phyloP scores from a whole-genome alignment of 345 rosid species.

The Aethionema arabicum region DNA sequence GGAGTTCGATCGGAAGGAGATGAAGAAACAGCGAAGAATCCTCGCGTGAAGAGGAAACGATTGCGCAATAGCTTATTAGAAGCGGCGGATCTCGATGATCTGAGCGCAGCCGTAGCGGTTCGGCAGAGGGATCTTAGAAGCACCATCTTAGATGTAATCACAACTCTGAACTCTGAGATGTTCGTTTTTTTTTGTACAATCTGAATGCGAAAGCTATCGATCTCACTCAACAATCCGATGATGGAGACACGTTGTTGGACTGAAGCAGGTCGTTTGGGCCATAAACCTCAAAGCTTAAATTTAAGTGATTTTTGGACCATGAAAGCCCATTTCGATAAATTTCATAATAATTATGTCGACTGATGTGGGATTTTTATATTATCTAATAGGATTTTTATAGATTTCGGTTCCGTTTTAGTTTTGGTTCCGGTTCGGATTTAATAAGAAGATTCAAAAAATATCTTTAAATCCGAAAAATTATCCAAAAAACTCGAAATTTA shows the following conservation, averaged over 20 bases:
- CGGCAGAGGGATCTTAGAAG: constrained; percentile 40
- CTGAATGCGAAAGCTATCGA: not conserved
- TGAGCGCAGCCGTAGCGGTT: constrained; percentile 34
- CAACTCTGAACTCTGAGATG: not conserved
- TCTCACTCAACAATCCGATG: constrained; percentile 7
- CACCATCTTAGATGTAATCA: constrained; percentile 25
- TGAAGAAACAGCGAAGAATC: constrained; percentile 34
- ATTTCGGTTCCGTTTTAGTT: too few relatives aligned
- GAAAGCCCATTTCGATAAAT: too few relatives aligned
- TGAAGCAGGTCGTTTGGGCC: constrained; percentile 2
- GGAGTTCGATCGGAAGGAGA: constrained; percentile 29
- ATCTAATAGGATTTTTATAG: too few relatives aligned
- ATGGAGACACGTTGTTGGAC: not conserved
- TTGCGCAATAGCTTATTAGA: constrained; percentile 5
- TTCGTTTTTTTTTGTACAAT: too few relatives aligned
- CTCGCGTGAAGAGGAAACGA: constrained; percentile 21
- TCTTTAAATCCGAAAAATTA: too few relatives aligned
- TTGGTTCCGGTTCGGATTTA: too few relatives aligned
- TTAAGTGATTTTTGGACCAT: not conserved
- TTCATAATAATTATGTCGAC: not conserved
- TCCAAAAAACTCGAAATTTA: too few relatives aligned
- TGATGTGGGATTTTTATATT: constrained; percentile 11
- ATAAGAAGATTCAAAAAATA: too few relatives aligned
- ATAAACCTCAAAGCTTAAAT: not conserved
- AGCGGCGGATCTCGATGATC: constrained; percentile 24